Conservation (phyloP, 83 land plant species). For the Picea abies region DNA sequence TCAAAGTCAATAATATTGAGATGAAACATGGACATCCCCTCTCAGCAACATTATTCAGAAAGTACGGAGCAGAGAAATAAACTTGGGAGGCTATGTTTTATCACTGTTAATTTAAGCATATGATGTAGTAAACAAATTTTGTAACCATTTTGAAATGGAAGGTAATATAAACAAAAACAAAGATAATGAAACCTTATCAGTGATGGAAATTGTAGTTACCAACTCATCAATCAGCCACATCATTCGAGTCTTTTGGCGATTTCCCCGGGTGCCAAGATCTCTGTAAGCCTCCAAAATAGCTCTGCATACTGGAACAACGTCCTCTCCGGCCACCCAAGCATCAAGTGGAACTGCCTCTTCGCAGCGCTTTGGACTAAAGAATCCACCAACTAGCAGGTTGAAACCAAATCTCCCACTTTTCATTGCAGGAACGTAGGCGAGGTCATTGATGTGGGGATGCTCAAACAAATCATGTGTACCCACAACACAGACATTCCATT, state of each 20-base stretch:
- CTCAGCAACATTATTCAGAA: too few relatives aligned
- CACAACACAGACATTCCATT: slow-evolving; percentile 97
- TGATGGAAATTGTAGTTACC: slow-evolving; percentile 31
- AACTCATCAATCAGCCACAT: slow-evolving; percentile 99
- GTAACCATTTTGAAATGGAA: too few relatives aligned
- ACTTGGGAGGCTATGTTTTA: too few relatives aligned
- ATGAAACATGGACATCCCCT: too few relatives aligned
- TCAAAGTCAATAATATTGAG: too few relatives aligned
- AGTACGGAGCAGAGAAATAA: too few relatives aligned
- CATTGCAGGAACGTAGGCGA: slow-evolving; percentile 95
- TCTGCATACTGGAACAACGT: slow-evolving; percentile 63
- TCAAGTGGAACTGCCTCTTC: slow-evolving; percentile 93
- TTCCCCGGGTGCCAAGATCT: slow-evolving; percentile 90
- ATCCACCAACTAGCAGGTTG: slow-evolving; percentile 95
- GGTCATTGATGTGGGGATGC: slow-evolving; percentile 99
- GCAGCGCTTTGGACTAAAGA: slow-evolving; percentile 93
- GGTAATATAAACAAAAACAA: too few relatives aligned
- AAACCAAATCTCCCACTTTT: slow-evolving; percentile 85
- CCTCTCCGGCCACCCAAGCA: slow-evolving; percentile 92
- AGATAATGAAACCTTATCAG: too few relatives aligned
- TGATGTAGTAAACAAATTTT: too few relatives aligned
- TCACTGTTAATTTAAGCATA: too few relatives aligned
- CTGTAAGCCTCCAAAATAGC: slow-evolving; percentile 89
- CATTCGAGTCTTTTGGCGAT: slow-evolving; percentile 95
- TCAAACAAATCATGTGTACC: slow-evolving; percentile 94